phyloP scores from a whole-genome alignment of 108 stramenopile species.

The Halocafeteria seosinensis region DNA sequence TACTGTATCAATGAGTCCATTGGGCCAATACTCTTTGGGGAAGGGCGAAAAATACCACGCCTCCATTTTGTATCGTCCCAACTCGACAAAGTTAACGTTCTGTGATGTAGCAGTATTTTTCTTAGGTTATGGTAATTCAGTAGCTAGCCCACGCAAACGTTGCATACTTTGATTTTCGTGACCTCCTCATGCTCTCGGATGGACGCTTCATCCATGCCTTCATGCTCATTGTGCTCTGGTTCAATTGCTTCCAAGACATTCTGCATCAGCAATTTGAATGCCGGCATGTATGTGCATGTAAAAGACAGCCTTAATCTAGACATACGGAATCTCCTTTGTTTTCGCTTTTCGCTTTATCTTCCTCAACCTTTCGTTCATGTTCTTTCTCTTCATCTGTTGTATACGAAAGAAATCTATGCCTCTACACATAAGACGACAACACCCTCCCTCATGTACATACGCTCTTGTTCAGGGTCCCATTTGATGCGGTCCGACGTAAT shows the following conservation, averaged over 20 bases:
- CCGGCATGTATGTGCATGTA: not conserved
- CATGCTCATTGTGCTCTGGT: slow-evolving; percentile 3
- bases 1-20: too few relatives aligned
- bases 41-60: slow-evolving; percentile 95
- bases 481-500: not conserved
- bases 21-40: slow-evolving; percentile 73
- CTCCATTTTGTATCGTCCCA: slow-evolving; percentile 53
- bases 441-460: not conserved
- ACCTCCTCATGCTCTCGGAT: slow-evolving; percentile 83
- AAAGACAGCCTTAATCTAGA: not conserved
- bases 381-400: not conserved
- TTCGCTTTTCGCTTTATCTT: not conserved
- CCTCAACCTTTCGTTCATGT: not conserved
- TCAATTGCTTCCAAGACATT: not conserved
- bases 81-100: slow-evolving; percentile 71
- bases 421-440: too few relatives aligned
- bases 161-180: slow-evolving; percentile 92
- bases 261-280: not conserved
- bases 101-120: too few relatives aligned
- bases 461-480: not conserved
- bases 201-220: slow-evolving; percentile 10
- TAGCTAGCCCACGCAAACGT: too few relatives aligned
- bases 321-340: not conserved
- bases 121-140: too few relatives aligned
- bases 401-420: not conserved